Base-by-base conservation (phyloP, 1,284 basidiomycete species). In the Pholiota adiposa region DNA sequence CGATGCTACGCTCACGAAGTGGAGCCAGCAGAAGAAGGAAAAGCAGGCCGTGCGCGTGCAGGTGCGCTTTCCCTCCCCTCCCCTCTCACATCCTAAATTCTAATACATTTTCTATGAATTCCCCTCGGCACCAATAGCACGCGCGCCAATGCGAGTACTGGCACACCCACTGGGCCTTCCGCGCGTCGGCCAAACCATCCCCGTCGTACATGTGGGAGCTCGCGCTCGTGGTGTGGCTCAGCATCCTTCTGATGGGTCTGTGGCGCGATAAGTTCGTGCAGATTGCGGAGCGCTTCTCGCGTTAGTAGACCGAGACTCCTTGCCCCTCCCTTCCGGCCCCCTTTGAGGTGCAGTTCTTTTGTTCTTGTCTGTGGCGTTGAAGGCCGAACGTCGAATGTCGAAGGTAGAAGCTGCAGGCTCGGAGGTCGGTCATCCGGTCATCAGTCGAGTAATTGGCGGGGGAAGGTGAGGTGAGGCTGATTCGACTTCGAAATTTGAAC, bases 71-170 rank as follows among this genome's bases (percentile, higher is more conserved):
- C 29, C 31, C 43, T 21, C 50, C 40, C 46, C 19, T 51, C 29
- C 18, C 46, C 46, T 46, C 16, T 27, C 33, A 48, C 43, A 27
- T 56, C 33, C 29, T 48, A 12, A 23, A n/a, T 34, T 23, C n/a
- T 16, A 8, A 38, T 58, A 14, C 33, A 18, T 8, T 31, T 50
- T 16, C 25, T 18, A 4, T 44, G 8, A n/a, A n/a, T 12, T 44
- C 3, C 19, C 19, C n/a, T n/a, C n/a, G n/a, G 19, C 19, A 43
- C 14, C 19, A 12, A 36, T 49, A 75, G 75, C 73, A 75, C 56
- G 72, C 73, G 5, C 63, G 67, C 21, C 56, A 72, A 18, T 76
- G 73, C 56, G 73, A 75, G 59, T 68, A 66, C 25, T 75, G 75
- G 72, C 63, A 64, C 52, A 61, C 61, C 8, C 66, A 69, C 43